A percentile compares a stretch with the other conserved stretches of the same genome.
These are phyloP conservation scores for Babesia ovis DNA, from an alignment of 169 alveolate genomes.

Conservation along the genomic window DNA sequence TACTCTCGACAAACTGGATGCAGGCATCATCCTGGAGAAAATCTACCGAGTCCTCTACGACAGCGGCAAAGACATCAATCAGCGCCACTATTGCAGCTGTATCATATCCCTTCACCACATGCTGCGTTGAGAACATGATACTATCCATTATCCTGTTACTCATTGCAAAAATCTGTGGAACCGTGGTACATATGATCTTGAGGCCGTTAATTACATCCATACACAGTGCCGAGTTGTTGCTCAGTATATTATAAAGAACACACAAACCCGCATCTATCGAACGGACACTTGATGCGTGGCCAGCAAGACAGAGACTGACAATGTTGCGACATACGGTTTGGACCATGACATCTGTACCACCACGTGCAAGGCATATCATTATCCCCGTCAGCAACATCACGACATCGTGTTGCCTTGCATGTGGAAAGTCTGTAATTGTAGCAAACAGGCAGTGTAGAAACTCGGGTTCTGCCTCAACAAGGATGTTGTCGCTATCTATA, in stretches of 20 bases:
- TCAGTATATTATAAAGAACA: conserved; percentile 9
- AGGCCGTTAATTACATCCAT: conserved; percentile 25
- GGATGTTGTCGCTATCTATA: conserved; percentile 10
- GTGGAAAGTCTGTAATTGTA: conserved; percentile 13
- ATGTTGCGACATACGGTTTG: conserved; percentile 28
- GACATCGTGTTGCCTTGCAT: conserved; percentile 9
- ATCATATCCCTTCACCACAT: background rate
- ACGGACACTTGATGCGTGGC: background rate
- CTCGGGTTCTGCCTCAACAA: conserved; percentile 15
- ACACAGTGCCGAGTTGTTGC: conserved; percentile 5
- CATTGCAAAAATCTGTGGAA: conserved; percentile 22
- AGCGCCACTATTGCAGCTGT: background rate
- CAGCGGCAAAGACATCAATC: conserved; percentile 29
- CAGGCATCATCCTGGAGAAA: conserved; percentile 30
- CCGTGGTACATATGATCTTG: conserved; percentile 25
- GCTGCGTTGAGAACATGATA: conserved; percentile 1
- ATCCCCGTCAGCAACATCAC: conserved; percentile 25
- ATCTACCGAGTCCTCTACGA: conserved; percentile 41
- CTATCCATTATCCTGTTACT: conserved; percentile 15
- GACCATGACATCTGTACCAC: conserved; percentile 22
- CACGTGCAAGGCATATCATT: conserved; percentile 10
- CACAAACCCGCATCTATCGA: conserved; percentile 29
- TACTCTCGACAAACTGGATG: conserved; percentile 17
- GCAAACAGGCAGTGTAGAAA: conserved; percentile 22
- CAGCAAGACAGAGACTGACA: conserved; percentile 28